phyloP scores from a whole-genome alignment of 768 basidiomycete genomes.

The Collybia sordida region DNA sequence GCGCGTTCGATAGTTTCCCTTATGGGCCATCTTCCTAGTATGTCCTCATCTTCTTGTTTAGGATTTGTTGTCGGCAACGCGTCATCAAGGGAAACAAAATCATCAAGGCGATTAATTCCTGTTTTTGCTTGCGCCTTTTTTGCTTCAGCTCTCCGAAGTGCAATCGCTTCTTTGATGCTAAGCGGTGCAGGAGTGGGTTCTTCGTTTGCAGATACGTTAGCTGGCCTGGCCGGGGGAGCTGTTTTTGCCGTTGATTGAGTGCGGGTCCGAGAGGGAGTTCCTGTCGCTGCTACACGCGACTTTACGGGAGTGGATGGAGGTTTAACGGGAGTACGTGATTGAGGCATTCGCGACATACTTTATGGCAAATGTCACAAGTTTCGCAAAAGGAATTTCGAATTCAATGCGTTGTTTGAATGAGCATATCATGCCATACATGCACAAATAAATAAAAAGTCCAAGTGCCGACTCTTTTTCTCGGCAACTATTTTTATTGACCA shows the following conservation, averaged over 20 bases:
- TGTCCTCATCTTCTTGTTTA: slow-evolving; percentile 44
- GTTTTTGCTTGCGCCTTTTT: slow-evolving; percentile 51
- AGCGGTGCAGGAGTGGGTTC: slow-evolving; percentile 20
- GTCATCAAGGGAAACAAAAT: slow-evolving; percentile 48
- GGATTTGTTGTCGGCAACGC: slow-evolving; percentile 35
- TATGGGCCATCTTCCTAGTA: slow-evolving; percentile 64
- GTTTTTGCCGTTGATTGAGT: slow-evolving; percentile 20
- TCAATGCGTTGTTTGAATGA: no score
- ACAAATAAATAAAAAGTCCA: no score
- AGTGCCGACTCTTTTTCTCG: no score
- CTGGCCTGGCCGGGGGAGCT: slow-evolving; percentile 17
- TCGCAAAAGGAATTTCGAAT: no score
- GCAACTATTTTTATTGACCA: no score
- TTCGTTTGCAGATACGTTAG: slow-evolving; percentile 7
- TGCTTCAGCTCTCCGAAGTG: slow-evolving; percentile 74
- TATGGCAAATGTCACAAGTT: neutral
- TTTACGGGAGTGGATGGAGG: slow-evolving; percentile 25
- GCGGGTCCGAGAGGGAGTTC: slow-evolving; percentile 16
- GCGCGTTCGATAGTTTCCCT: slow-evolving; percentile 78
- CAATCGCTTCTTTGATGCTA: slow-evolving; percentile 77
- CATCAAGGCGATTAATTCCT: slow-evolving; percentile 27
- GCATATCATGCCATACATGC: no score
- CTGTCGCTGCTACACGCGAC: slow-evolving; percentile 16
- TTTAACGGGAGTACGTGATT: slow-evolving; percentile 25
- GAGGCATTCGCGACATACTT: slow-evolving; percentile 39